Evolutionary conservation across 225 moss, liverwort and hornwort species (phyloP), one percentile per base, ranked within the genome.

Genomic region (Sphagnum tenellum): DNA sequence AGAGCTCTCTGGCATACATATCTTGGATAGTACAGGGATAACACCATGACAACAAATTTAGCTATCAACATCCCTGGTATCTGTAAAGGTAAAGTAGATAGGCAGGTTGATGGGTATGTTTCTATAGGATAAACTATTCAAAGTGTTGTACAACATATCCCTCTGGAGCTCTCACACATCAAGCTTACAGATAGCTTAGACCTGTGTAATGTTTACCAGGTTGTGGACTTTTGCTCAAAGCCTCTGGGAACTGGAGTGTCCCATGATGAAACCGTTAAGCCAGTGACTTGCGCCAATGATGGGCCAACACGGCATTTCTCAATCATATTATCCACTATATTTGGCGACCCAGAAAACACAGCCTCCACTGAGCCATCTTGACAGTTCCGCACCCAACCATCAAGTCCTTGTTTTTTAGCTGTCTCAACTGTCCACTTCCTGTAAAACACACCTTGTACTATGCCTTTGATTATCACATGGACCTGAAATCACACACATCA

Each of bases 381-480:
- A 56, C 79, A 75, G 62, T 86, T 86, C 4, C 79, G 79, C 75
- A 86, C 86, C 86, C 86, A 86, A 11, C 86, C 86, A 50, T 77
- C 69, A 45, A 86, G 44, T 3, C 74, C 69, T 14, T 82, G 70
- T 44, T 79, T 71, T 13, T 76, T 59, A 29, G 86, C 82, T 62
- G 77, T 54, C 4, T 68, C 69, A 6, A 72, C 65, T 44, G 82
- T 82, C 86, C 82, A 86, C 46, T 78, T 80, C 56, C 86, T 65
- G 63, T 69, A 86, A 69, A 70, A 80, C 11, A 86, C 80, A 45
- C 82, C 82, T 71, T 86, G 86, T 2, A 86, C 86, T 12, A 14
- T 68, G 48, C 86, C 86, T 61, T 78, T 80, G 63, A 86, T 71
- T 6, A 82, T 64, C 5, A 78, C 79, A 45, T 75, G 79, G 0